Evolutionary conservation across 1,139 yeast genomes (phyloP).

Genomic region (Geotrichum carabidarum): DNA sequence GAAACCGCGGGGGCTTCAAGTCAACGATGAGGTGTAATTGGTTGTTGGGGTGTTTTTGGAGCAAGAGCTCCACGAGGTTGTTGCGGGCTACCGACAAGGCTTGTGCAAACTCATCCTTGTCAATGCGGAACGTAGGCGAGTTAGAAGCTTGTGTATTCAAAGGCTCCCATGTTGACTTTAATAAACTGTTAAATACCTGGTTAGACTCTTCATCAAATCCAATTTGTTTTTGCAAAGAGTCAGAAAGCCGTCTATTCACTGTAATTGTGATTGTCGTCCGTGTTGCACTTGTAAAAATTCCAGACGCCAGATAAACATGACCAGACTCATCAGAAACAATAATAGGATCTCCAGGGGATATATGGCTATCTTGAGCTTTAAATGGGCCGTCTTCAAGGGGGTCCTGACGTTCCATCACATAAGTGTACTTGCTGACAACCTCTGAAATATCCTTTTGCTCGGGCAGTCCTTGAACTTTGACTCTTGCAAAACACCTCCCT

Average conservation of each 20-base stretch:
- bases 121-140: slow-evolving; percentile 54
- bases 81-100: slow-evolving; percentile 74
- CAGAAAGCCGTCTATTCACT: slow-evolving; percentile 50
- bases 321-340: slow-evolving; percentile 77
- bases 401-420: slow-evolving; percentile 20
- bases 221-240: slow-evolving; percentile 41
- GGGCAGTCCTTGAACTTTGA: slow-evolving; percentile 5
- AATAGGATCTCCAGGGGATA: slow-evolving; percentile 40
- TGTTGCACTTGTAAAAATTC: slow-evolving; percentile 46
- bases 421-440: slow-evolving; percentile 17
- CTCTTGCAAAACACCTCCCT: slow-evolving; percentile 52
- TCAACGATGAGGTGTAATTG: slow-evolving; percentile 58
- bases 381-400: slow-evolving; percentile 18
- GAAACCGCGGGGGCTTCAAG: slow-evolving; percentile 45
- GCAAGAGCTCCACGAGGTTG: slow-evolving; percentile 66
- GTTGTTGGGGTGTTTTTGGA: slow-evolving; percentile 58
- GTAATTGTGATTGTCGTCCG: slow-evolving; percentile 39
- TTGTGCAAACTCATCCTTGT: slow-evolving; percentile 70
- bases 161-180: slow-evolving; percentile 27
- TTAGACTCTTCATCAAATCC: slow-evolving; percentile 44
- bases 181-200: slow-evolving; percentile 49
- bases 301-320: slow-evolving; percentile 67
- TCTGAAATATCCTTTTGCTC: slow-evolving; percentile 2
- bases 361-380: slow-evolving; percentile 24
- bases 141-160: slow-evolving; percentile 18